Evolutionary conservation across 768 basidiomycete genomes (phyloP).

Genomic region (Rhodotorula graminis): DNA sequence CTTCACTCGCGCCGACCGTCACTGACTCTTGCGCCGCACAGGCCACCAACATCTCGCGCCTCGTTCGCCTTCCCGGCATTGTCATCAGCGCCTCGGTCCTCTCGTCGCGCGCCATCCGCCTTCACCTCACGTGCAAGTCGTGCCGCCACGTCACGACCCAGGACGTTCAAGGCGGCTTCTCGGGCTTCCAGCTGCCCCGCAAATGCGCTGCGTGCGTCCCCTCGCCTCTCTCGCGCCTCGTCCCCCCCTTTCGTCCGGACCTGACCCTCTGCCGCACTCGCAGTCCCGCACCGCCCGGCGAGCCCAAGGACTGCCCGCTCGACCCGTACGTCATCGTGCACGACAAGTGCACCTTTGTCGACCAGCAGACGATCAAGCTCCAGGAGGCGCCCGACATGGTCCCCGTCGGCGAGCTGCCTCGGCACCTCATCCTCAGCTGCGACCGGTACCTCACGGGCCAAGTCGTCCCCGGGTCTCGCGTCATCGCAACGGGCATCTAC

Average conservation of each 20-base stretch:
- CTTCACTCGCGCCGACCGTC: not conserved
- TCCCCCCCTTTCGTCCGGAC: not conserved
- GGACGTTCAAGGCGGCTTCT: conserved; percentile 48
- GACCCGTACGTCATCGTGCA: conserved; percentile 96
- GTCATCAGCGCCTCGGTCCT: conserved; percentile 94
- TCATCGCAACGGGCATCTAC: conserved; percentile 92
- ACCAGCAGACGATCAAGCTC: conserved; percentile 91
- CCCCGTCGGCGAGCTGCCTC: conserved; percentile 92
- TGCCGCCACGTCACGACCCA: conserved; percentile 76
- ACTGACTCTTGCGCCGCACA: conserved; percentile 28
- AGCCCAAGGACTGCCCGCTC: conserved; percentile 87
- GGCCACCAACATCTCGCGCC: conserved; percentile 86
- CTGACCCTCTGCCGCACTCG: not conserved
- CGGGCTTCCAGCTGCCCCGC: conserved; percentile 62
- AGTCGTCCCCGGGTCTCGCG: conserved; percentile 91
- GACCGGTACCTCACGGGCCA: conserved; percentile 87
- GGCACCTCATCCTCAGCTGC: conserved; percentile 86
- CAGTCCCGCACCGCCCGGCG: conserved; percentile 63
- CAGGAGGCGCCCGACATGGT: conserved; percentile 99
- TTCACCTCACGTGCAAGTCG: conserved; percentile 86
- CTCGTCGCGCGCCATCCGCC: conserved; percentile 83
- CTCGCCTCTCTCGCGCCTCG: too few relatives aligned
- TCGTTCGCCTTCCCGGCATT: conserved; percentile 94
- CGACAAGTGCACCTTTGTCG: conserved; percentile 86
- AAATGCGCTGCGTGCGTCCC: conserved; percentile 65